Conservation (phyloP, 345 rosid genomes). For the Garcia nutans region DNA sequence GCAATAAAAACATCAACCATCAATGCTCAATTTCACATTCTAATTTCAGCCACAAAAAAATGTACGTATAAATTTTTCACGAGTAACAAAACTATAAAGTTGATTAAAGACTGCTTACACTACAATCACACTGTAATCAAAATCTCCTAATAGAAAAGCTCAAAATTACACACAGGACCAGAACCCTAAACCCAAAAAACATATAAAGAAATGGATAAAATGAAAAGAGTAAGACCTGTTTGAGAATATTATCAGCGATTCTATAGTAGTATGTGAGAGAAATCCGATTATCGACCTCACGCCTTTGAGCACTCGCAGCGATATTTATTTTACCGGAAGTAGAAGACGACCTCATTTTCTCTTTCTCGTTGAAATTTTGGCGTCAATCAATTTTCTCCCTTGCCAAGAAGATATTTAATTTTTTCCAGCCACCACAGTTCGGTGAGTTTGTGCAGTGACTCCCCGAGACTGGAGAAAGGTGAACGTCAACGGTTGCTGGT, state of each 20-base stretch:
- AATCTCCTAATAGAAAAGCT: not conserved
- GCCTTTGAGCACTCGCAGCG: slow-evolving; percentile 62
- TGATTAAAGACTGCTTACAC: not conserved
- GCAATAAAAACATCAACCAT: not conserved
- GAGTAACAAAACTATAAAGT: not conserved
- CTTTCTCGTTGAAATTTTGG: slow-evolving; percentile 7
- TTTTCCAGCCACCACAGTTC: slow-evolving; percentile 4
- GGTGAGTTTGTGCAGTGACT: not conserved
- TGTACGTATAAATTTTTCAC: not conserved
- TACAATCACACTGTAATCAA: slow-evolving; percentile 4
- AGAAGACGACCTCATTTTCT: slow-evolving; percentile 45
- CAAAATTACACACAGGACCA: not conserved
- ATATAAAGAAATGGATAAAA: not conserved
- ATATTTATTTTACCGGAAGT: slow-evolving; percentile 55
- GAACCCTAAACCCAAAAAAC: not conserved
- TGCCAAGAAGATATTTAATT: slow-evolving; percentile 17
- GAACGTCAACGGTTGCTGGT: slow-evolving; percentile 31
- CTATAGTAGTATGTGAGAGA: slow-evolving; percentile 75
- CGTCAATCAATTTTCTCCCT: slow-evolving; percentile 15
- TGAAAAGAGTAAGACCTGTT: slow-evolving; percentile 49
- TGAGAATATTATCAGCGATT: slow-evolving; percentile 90
- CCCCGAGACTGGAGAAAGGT: slow-evolving; percentile 10
- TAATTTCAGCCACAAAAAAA: not conserved
- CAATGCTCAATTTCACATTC: slow-evolving; percentile 2
- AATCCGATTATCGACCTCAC: slow-evolving; percentile 81